phyloP scores from a whole-genome alignment of 2,329 filamentous ascomycete species.

The Pestalotiopsis sp. region DNA sequence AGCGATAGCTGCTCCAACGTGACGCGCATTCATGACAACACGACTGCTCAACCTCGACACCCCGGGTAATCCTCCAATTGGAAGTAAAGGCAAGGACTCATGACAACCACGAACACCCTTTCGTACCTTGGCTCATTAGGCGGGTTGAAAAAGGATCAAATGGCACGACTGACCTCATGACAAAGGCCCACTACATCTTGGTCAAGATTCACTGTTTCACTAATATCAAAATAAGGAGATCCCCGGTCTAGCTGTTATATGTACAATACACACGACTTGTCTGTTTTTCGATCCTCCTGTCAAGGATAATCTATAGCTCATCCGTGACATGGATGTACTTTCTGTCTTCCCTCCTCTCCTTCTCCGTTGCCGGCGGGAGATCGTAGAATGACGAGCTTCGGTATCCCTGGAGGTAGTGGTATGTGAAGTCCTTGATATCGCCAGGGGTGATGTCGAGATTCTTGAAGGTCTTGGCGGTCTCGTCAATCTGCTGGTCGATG shows the following conservation, averaged over 20 bases:
- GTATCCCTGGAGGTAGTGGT: conserved; percentile 93
- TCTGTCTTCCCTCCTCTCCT: conserved; percentile 91
- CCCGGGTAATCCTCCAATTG: too few species aligned
- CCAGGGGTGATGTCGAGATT: conserved; percentile 88
- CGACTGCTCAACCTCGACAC: too few species aligned
- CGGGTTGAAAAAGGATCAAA: too few species aligned
- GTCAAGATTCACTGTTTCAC: not conserved
- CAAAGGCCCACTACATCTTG: not conserved
- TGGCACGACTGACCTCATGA: not conserved
- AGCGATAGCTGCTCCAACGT: too few species aligned
- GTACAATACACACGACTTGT: conserved; percentile 31
- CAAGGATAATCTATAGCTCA: conserved; percentile 62
- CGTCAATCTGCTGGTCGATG: conserved; percentile 89
- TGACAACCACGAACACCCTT: too few species aligned
- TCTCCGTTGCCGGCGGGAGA: conserved; percentile 89
- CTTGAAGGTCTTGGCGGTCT: conserved; percentile 89
- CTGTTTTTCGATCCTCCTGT: conserved; percentile 18
- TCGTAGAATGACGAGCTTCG: conserved; percentile 89
- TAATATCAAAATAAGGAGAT: conserved; percentile 21
- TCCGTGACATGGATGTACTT: conserved; percentile 95
- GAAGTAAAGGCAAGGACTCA: too few species aligned
- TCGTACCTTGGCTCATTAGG: too few species aligned
- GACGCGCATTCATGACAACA: too few species aligned
- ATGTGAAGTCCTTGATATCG: conserved; percentile 83
- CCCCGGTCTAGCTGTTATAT: conserved; percentile 32